Percentiles rank a stretch among this genome's conserved stretches.
Evolutionary conservation across 75 land plant species (phyloP).

Genomic region (Selaginella moellendorffii): DNA sequence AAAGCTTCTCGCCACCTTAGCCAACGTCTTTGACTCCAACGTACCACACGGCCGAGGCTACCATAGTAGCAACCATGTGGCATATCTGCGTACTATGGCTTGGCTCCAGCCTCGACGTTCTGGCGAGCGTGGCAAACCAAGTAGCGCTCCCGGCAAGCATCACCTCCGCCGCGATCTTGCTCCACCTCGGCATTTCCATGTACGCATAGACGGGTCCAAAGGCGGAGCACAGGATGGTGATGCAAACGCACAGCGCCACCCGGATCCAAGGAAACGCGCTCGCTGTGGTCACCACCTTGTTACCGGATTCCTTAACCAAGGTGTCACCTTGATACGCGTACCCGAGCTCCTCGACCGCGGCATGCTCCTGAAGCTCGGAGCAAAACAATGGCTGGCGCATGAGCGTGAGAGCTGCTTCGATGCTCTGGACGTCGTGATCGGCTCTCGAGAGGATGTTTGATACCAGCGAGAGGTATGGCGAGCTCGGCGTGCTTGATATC

Average conservation of each 20-base stretch:
- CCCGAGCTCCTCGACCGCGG: not conserved
- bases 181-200: not conserved
- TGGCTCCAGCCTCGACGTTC: not conserved
- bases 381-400: not conserved
- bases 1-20: not conserved
- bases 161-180: not conserved
- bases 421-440: not conserved
- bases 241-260: not conserved
- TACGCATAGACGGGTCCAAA: not conserved
- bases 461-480: not conserved
- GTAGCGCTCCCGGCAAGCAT: not conserved
- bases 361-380: not conserved
- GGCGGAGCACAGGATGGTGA: not conserved
- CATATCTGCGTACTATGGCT: not conserved
- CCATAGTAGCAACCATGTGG: not conserved
- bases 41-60: not conserved
- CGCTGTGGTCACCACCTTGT: not conserved
- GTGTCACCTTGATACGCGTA: not conserved
- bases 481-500: not conserved
- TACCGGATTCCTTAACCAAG: not conserved
- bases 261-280: not conserved
- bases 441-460: not conserved
- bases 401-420: not conserved
- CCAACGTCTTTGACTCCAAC: not conserved
- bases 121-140: not conserved